A percentile compares a stretch with the other conserved stretches of the same genome.
These are phyloP conservation scores for Calocera cornea DNA, from an alignment of 768 basidiomycete species.

Conservation along the genomic window DNA sequence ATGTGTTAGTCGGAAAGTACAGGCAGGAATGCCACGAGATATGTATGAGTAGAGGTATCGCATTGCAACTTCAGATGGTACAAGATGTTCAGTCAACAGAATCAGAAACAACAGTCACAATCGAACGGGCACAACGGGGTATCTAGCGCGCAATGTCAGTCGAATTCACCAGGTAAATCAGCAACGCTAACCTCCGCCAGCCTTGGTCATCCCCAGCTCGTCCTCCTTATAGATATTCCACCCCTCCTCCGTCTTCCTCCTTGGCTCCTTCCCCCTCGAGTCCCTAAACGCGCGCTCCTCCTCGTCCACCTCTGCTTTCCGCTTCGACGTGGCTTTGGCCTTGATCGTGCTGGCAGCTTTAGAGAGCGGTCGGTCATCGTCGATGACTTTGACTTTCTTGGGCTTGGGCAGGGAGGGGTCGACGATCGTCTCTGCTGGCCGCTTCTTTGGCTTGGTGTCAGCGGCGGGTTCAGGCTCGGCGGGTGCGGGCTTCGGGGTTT, in stretches of 20 bases:
- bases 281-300: conserved; percentile 49
- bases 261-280: conserved; percentile 57
- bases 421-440: conserved; percentile 45
- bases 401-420: conserved; percentile 40
- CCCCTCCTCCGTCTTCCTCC: conserved; percentile 67
- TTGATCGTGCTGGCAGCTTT: not conserved
- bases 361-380: not conserved
- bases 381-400: conserved; percentile 11
- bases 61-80: not conserved
- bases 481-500: conserved; percentile 5
- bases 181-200: conserved; percentile 51
- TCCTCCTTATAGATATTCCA: conserved; percentile 69
- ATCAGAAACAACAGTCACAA: conserved; percentile 58
- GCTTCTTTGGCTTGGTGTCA: conserved; percentile 21
- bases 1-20: not conserved
- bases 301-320: conserved; percentile 1
- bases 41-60: not conserved
- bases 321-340: not conserved
- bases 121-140: conserved; percentile 80
- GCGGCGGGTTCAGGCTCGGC: conserved; percentile 13
- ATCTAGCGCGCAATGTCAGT: conserved; percentile 32
- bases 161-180: conserved; percentile 8
- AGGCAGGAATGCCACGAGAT: no score
- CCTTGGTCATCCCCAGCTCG: conserved; percentile 54
- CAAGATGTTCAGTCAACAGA: not conserved